phyloP scores from a whole-genome alignment of 805 yeast species.

The Ogataea pini region DNA sequence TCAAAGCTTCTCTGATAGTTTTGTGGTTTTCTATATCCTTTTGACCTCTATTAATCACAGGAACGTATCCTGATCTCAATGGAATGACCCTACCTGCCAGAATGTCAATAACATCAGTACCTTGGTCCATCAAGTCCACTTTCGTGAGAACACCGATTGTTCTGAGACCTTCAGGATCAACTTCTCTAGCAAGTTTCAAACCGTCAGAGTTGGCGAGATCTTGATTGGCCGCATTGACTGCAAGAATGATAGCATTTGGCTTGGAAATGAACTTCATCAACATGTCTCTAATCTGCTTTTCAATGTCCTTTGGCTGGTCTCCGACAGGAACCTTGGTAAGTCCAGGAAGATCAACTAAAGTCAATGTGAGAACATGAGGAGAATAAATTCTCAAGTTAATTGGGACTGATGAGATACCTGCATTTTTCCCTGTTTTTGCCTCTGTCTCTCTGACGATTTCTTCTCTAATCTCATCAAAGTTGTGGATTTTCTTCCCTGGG shows the following conservation, averaged over 20 bases:
- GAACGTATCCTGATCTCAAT: slow-evolving; percentile 91
- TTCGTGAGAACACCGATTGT: slow-evolving; percentile 97
- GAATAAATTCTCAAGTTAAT: slow-evolving; percentile 91
- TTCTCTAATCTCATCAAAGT: slow-evolving; percentile 83
- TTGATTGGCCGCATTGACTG: slow-evolving; percentile 95
- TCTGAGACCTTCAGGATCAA: slow-evolving; percentile 94
- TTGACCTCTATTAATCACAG: slow-evolving; percentile 96
- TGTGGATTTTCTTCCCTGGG: slow-evolving; percentile 84
- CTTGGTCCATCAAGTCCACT: slow-evolving; percentile 96
- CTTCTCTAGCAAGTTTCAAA: slow-evolving; percentile 92
- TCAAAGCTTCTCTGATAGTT: slow-evolving; percentile 83
- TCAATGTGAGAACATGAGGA: slow-evolving; percentile 90
- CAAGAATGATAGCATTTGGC: slow-evolving; percentile 91
- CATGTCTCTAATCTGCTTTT: slow-evolving; percentile 90
- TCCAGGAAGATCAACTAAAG: slow-evolving; percentile 96
- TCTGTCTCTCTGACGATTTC: slow-evolving; percentile 94
- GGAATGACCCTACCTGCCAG: slow-evolving; percentile 95
- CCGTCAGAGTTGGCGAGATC: slow-evolving; percentile 98
- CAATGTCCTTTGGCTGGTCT: slow-evolving; percentile 97
- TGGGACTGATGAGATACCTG: slow-evolving; percentile 90
- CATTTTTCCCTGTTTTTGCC: slow-evolving; percentile 74
- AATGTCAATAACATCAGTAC: slow-evolving; percentile 95
- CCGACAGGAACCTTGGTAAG: slow-evolving; percentile 98
- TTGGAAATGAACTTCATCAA: slow-evolving; percentile 89
- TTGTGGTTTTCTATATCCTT: slow-evolving; percentile 88